Evolutionary conservation across 352 stramenopile species (phyloP), one percentile per base, ranked within the genome.

Genomic region (Globisporangium paddicum): DNA sequence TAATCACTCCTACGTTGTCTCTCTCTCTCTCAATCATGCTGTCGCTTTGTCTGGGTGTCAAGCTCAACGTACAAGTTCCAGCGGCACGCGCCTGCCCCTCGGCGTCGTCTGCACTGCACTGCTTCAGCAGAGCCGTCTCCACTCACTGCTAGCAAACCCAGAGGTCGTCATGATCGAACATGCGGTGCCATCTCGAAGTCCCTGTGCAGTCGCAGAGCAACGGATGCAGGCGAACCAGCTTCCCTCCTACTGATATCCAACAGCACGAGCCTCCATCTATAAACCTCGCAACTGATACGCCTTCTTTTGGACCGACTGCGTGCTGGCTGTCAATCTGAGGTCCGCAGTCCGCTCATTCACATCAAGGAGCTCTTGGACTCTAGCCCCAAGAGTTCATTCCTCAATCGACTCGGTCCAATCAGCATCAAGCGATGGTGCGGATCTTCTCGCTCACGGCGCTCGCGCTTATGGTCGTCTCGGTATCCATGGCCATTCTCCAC

Each of bases 401-500:
- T 21, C 18, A 55, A 55, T 55, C 48, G 19, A 30, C 28, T 19
- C 30, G 2, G 19, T 44, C 11, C 19, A 5, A 30, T 9, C 44
- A 10, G 30, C 21, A 55, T 38, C n/a, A 37, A 26, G 18, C 46
- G 2, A 40, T 52, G 46, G 46, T 52, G 46, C 46, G 18, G 9
- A 25, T 38, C 3, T 38, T 25, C 26, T 19, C 11, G 10, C 28
- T 59, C 40, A 19, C 53, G 19, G n/a, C 32, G 21, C 38, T 59
- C 28, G 41, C 40, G 40, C 40, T 59, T 19, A 21, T 34, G 11
- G 40, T 59, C 26, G 53, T 44, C 11, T 46, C 53, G 28, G 19
- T 47, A 7, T 21, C 41, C 5, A 47, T 37, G n/a, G 19, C 53
- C 10, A 21, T 5, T 38, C 28, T 44, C 13, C 38, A 59, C 50